Conservation (phyloP, 2,329 filamentous ascomycete genomes). For the Alternaria atra region DNA sequence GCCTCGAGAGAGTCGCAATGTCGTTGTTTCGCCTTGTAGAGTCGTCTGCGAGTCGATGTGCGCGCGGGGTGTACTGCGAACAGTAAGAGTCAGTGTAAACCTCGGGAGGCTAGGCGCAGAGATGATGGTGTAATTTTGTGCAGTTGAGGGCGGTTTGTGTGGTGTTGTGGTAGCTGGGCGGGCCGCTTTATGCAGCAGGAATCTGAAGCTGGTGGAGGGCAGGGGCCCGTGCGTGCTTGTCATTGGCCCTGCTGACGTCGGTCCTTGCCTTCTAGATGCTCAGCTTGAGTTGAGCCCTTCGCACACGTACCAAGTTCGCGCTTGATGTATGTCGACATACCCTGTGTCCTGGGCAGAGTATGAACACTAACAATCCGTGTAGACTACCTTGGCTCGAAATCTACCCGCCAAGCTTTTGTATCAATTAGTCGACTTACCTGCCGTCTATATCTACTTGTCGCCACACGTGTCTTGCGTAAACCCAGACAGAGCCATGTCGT, state of each 20-base stretch:
- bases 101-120: constrained; percentile 19
- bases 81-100: constrained; percentile 16
- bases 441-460: not conserved
- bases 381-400: not conserved
- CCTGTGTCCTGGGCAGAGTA: not conserved
- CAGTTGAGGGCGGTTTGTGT: constrained; percentile 29
- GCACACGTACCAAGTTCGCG: not conserved
- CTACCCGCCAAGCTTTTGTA: not conserved
- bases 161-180: constrained; percentile 37
- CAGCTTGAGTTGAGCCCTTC: not conserved
- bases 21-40: constrained; percentile 22
- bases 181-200: constrained; percentile 44
- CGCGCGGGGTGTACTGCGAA: constrained; percentile 20
- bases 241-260: constrained; percentile 37
- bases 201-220: constrained; percentile 34
- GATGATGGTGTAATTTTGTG: constrained; percentile 33
- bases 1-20: constrained; percentile 16
- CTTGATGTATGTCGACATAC: not conserved
- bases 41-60: constrained; percentile 20
- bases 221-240: constrained; percentile 28
- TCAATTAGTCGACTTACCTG: not conserved
- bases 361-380: not conserved
- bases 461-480: not conserved
- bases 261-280: constrained; percentile 15
- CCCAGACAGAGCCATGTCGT: constrained; percentile 9